Percentiles rank a stretch among this genome's conserved stretches.
Conservation (phyloP, 768 basidiomycete species). For the Auricularia sp. region DNA sequence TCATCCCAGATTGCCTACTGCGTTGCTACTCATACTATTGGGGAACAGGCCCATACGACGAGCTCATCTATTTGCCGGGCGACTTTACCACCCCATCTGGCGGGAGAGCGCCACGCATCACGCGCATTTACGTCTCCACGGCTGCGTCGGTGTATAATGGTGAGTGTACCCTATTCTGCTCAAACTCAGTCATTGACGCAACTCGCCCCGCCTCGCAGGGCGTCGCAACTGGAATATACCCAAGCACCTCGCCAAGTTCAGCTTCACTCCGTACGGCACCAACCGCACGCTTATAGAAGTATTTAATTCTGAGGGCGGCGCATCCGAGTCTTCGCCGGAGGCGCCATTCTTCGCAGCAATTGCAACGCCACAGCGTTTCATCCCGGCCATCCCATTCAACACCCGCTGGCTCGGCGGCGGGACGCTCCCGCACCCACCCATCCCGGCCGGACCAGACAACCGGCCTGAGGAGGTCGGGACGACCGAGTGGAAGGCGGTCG, state of each 20-base stretch:
- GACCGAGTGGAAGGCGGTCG: background rate
- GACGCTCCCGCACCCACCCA: conserved; percentile 2
- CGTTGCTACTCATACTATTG: too few relatives aligned
- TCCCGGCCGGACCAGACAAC: background rate
- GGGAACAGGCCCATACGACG: conserved; percentile 8
- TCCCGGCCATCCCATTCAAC: conserved; percentile 5
- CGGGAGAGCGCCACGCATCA: background rate
- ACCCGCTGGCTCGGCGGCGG: background rate
- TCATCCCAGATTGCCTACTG: background rate
- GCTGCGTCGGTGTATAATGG: conserved; percentile 9
- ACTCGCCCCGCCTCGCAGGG: background rate
- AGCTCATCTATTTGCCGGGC: conserved; percentile 8
- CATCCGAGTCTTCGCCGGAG: background rate
- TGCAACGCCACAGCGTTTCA: background rate
- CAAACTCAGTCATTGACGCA: background rate
- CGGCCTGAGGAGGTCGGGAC: background rate
- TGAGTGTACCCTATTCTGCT: background rate
- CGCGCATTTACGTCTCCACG: conserved; percentile 9
- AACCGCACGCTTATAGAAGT: background rate
- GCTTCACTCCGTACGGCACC: conserved; percentile 1
- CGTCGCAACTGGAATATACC: conserved; percentile 10
- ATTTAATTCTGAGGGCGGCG: too few relatives aligned
- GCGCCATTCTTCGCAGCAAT: conserved; percentile 6
- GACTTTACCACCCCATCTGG: conserved; percentile 5
- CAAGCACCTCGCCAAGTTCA: conserved; percentile 8